phyloP scores from a whole-genome alignment of 1,139 yeast genomes.

The Pichia sp. region DNA sequence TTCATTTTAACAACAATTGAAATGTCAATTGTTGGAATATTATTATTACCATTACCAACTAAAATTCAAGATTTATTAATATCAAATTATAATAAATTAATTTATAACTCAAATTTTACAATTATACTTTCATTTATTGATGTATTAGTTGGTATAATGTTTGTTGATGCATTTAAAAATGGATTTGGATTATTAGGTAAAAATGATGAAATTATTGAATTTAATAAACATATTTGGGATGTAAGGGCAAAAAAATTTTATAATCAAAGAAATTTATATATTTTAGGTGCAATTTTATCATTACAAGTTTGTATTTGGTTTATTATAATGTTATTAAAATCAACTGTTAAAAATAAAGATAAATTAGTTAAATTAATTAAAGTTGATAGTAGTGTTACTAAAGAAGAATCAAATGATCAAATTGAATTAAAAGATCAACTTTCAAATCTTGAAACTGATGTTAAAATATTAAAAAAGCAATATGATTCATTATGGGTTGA shows the following conservation, averaged over 20 bases:
- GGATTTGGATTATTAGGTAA: conserved; percentile 10
- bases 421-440: conserved; percentile 35
- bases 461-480: conserved; percentile 47
- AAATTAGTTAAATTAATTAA: conserved; percentile 30
- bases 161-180: conserved; percentile 49
- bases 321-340: conserved; percentile 48
- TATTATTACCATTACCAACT: conserved; percentile 60
- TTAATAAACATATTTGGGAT: conserved; percentile 23
- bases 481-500: conserved; percentile 46
- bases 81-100: conserved; percentile 32
- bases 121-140: conserved; percentile 44
- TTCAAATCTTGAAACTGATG: conserved; percentile 38
- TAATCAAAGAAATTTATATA: conserved; percentile 64
- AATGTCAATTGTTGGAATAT: conserved; percentile 45
- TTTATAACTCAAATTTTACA: conserved; percentile 38
- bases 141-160: conserved; percentile 37
- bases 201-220: conserved; percentile 12
- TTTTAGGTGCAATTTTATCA: conserved; percentile 65
- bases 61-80: conserved; percentile 44
- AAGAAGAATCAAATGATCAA: not conserved
- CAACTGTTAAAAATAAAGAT: conserved; percentile 53
- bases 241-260: conserved; percentile 42
- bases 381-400: too few species aligned
- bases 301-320: conserved; percentile 54
- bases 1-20: conserved; percentile 37